Evolutionary conservation across 2,329 filamentous ascomycete genomes (phyloP), one percentile per base, ranked within the genome.

Genomic region (Xenoacremonium recifei): DNA sequence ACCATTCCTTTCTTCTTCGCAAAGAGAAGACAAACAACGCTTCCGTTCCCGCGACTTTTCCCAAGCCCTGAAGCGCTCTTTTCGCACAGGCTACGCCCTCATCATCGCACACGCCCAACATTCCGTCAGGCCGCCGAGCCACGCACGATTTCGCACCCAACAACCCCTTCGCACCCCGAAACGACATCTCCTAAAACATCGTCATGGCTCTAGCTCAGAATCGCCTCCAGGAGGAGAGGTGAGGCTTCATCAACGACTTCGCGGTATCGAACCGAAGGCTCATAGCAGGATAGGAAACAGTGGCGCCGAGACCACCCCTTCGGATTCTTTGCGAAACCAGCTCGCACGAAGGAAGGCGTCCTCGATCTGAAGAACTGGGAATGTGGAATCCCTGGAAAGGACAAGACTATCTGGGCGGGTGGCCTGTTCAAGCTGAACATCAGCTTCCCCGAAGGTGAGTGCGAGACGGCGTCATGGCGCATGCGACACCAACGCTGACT

Each of bases 301-400:
- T 99, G 93, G 93, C 84, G 93, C 53, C 85, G 85, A 63, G 92
- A 99, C 57, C 93, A 99, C 61, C 95, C 95, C 0, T 99, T 99
- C 61, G 93, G 93, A 48, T 99, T 99, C 73, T 96, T 87, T 67
- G 93, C 93, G 18, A 89, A 91, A 62, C 93, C 95, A 11, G 75
- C 84, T 49, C 87, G 92, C 55, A 91, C 82, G 49, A 67, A 84
- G 15, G 79, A 89, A 53, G 91, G 90, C 41, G 82, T 89, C 2
- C 78, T 97, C 39, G 93, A 99, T 62, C 76, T 99, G 50, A 96
- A 96, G 77, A 80, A 83, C 51, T 99, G 93, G 93, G 91, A 97
- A 58, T 97, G 93, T 60, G 91, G 91, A 32, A 87, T 99, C 32
- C 93, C 93, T 4, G 93, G 95, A 60, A 96, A 96, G 65, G 85